phyloP scores from a whole-genome alignment of 495 filamentous ascomycete genomes.

The Lasiosphaeris hirsuta region DNA sequence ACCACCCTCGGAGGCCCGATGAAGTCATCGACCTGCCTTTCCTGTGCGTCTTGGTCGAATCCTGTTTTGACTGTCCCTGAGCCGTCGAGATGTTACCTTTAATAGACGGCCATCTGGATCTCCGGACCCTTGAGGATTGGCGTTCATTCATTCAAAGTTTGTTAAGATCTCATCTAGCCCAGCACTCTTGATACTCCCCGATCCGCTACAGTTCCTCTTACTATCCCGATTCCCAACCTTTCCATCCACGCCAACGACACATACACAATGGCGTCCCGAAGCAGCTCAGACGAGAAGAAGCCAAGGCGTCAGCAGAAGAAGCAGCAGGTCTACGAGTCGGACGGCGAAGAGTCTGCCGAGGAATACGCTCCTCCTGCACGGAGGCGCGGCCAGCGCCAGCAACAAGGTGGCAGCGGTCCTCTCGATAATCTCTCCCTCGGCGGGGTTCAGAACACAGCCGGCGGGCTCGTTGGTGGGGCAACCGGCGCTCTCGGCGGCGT shows the following conservation, averaged over 20 bases:
- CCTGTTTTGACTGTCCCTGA: conserved; percentile 19
- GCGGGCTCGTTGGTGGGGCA: conserved; percentile 55
- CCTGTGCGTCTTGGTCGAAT: conserved; percentile 3
- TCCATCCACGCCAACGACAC: not conserved
- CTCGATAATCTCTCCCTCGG: conserved; percentile 60
- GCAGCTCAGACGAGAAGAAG: conserved; percentile 33
- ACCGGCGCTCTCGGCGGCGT: conserved; percentile 58
- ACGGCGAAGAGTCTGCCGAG: conserved; percentile 37
- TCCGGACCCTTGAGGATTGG: conserved; percentile 3
- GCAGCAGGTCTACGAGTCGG: conserved; percentile 38
- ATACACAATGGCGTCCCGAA: conserved; percentile 34
- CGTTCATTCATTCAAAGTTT: not conserved
- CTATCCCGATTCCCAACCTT: not conserved
- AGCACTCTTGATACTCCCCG: not conserved
- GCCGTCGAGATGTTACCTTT: conserved; percentile 14
- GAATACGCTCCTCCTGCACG: conserved; percentile 32
- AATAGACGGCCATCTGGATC: conserved; percentile 14
- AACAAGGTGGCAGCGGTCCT: conserved; percentile 47
- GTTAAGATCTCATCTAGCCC: conserved; percentile 4
- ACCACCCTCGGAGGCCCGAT: conserved; percentile 8
- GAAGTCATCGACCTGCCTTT: conserved; percentile 23
- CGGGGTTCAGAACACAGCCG: conserved; percentile 63
- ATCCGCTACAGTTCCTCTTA: not conserved
- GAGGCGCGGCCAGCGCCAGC: conserved; percentile 37
- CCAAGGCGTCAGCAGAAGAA: conserved; percentile 30